Conservation (phyloP, 257 asterid species). For the Euphrasia confusa region DNA sequence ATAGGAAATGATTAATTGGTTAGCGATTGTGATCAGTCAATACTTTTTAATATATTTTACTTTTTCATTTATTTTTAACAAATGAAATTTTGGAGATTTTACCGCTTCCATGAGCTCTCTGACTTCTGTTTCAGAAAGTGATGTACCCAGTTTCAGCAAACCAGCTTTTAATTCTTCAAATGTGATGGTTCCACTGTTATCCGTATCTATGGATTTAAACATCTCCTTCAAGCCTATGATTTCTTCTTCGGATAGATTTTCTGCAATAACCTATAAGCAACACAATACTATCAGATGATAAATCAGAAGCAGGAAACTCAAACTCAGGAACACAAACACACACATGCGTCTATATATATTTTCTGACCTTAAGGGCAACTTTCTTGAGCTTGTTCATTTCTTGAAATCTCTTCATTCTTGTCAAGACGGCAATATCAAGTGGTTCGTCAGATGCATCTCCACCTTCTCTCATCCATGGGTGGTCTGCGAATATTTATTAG, state of each 20-base stretch:
- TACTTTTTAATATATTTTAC: too few relatives aligned
- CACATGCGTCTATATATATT: background rate
- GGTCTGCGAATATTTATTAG: constrained; percentile 37
- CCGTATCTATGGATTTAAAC: constrained; percentile 73
- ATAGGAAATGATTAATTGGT: too few relatives aligned
- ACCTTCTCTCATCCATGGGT: constrained; percentile 87
- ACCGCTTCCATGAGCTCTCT: constrained; percentile 81
- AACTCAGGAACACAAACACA: background rate
- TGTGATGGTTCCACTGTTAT: constrained; percentile 67
- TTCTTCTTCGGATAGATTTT: constrained; percentile 83
- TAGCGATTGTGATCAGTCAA: too few relatives aligned
- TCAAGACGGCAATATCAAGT: constrained; percentile 67
- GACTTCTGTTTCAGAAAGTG: constrained; percentile 66
- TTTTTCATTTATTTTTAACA: background rate
- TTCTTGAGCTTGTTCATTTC: constrained; percentile 84
- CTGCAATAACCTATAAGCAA: constrained; percentile 59
- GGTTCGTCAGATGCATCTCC: constrained; percentile 82
- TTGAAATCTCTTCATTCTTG: constrained; percentile 72
- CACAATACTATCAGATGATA: constrained; percentile 5
- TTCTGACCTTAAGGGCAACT: constrained; percentile 67
- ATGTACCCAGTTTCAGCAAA: constrained; percentile 53
- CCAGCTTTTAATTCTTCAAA: constrained; percentile 75
- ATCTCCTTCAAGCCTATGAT: constrained; percentile 76
- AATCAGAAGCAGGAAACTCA: constrained; percentile 7
- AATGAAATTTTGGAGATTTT: constrained; percentile 19